Evolutionary conservation across 169 alveolate genomes (phyloP).

Genomic region (Plasmodium adleri): DNA sequence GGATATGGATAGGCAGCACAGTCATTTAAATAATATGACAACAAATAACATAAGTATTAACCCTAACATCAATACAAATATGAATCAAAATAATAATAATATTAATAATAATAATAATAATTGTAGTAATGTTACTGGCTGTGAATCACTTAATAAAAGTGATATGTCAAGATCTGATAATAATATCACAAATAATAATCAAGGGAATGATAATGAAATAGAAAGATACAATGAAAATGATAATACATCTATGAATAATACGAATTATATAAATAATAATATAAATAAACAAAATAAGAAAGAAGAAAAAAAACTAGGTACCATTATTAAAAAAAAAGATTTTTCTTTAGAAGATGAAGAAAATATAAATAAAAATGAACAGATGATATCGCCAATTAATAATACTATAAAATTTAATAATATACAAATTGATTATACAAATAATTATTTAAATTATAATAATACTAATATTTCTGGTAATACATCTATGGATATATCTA

Average conservation of each 20-base stretch:
- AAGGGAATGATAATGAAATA: neutral
- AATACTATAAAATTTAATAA: neutral
- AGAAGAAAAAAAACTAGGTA: neutral
- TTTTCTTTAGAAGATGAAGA: neutral
- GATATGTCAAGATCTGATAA: no score
- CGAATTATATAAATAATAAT: neutral
- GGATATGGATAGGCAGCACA: neutral
- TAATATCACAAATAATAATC: no score
- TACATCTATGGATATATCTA: neutral
- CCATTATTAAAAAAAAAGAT: neutral
- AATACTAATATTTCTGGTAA: neutral
- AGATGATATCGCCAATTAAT: neutral
- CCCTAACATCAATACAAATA: no score
- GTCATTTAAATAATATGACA: neutral
- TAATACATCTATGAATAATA: neutral
- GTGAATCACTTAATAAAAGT: neutral
- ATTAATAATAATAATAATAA: slow-evolving; percentile 4
- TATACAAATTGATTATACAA: slow-evolving; percentile 51
- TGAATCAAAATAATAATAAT: neutral
- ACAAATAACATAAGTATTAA: neutral
- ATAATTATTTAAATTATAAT: slow-evolving; percentile 38
- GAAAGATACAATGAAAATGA: neutral
- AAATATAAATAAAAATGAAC: neutral
- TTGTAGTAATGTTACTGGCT: neutral
- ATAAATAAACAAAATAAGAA: neutral